Evolutionary conservation across 805 yeast species (phyloP).

Genomic region (Myxozyma melibiosi): DNA sequence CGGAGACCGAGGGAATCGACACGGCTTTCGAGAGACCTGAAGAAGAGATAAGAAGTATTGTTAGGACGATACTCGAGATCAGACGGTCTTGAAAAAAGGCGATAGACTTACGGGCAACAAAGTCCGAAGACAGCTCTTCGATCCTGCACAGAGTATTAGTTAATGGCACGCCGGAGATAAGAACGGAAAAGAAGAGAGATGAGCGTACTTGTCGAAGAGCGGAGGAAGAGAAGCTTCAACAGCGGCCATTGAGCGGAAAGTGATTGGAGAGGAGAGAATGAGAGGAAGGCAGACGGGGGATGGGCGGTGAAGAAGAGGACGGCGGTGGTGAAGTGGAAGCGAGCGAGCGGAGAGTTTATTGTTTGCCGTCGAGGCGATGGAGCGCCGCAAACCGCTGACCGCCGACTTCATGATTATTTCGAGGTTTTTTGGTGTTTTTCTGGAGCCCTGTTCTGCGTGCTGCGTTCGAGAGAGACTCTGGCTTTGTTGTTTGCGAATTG

Average conservation of each 20-base stretch:
- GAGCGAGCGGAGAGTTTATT: neutral
- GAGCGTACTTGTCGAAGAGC: constrained; percentile 26
- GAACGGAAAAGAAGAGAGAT: neutral
- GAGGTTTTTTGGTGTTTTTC: neutral
- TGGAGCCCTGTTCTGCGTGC: neutral
- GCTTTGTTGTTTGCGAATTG: neutral
- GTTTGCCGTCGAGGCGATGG: neutral
- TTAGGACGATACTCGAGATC: too few relatives aligned
- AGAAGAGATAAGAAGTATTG: neutral
- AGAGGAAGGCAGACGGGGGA: neutral
- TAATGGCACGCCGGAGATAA: neutral
- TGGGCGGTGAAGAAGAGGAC: neutral
- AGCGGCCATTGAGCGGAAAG: constrained; percentile 20
- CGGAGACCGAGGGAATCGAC: constrained; percentile 91
- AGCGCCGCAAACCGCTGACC: constrained; percentile 8
- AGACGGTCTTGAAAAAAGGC: neutral
- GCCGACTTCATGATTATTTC: too few relatives aligned
- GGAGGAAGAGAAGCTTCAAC: constrained; percentile 23
- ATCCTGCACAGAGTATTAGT: constrained; percentile 15
- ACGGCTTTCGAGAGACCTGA: constrained; percentile 75
- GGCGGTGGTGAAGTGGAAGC: neutral
- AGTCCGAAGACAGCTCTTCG: constrained; percentile 26
- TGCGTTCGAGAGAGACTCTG: neutral
- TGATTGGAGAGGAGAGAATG: neutral
- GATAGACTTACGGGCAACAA: constrained; percentile 20